phyloP scores from a whole-genome alignment of 176 grass and related monocot genomes.

The Rhynchospora breviuscula region DNA sequence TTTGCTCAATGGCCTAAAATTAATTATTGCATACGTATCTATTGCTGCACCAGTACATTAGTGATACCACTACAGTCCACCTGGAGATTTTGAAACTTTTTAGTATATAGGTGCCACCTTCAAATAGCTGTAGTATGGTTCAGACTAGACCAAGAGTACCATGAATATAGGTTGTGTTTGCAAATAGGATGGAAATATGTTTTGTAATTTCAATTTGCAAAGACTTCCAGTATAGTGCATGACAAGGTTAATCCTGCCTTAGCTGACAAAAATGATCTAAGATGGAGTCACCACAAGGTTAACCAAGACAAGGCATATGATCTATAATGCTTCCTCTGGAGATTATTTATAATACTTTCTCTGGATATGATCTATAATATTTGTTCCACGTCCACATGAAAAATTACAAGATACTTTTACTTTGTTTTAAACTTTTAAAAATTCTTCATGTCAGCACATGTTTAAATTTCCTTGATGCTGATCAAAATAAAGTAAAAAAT shows the following conservation, averaged over 20 bases:
- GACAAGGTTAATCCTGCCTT: background rate
- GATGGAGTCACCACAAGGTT: too few species aligned
- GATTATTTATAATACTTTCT: too few species aligned
- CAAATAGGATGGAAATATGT: background rate
- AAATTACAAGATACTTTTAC: too few species aligned
- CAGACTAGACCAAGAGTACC: background rate
- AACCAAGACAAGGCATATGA: too few species aligned
- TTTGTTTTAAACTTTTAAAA: too few species aligned
- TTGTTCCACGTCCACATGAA: too few species aligned
- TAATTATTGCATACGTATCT: background rate
- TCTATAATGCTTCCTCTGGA: too few species aligned
- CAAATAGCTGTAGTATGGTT: too few species aligned
- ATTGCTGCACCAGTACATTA: background rate
- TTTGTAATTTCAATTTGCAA: background rate
- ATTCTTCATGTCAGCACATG: too few species aligned
- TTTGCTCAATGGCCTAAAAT: background rate
- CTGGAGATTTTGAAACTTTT: background rate
- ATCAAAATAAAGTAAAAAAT: too few species aligned
- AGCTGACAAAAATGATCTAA: background rate
- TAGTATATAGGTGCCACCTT: background rate
- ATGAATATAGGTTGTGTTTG: background rate
- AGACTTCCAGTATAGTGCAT: background rate
- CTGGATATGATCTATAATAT: too few species aligned
- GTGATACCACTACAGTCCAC: background rate
- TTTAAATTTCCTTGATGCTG: too few species aligned